Evolutionary conservation across 345 rosid species (phyloP).

Genomic region (Microthlaspi erraticum): DNA sequence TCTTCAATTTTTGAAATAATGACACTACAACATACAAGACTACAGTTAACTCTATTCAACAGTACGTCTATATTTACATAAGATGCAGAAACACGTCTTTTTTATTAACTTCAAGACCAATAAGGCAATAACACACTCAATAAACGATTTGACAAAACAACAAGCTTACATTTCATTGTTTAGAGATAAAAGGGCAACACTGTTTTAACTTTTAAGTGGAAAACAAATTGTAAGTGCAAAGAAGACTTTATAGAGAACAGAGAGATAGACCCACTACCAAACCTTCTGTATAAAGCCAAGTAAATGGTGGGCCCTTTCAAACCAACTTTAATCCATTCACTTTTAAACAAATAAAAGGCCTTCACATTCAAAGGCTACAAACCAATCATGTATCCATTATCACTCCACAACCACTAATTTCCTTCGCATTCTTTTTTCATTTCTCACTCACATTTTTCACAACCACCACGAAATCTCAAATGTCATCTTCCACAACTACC

Average conservation of each 20-base stretch:
- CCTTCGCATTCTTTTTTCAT: neutral
- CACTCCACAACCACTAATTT: slow-evolving; percentile 35
- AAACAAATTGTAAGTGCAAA: too few species aligned
- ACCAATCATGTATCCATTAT: slow-evolving; percentile 39
- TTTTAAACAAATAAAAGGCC: neutral
- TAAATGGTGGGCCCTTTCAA: slow-evolving; percentile 36
- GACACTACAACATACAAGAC: too few species aligned
- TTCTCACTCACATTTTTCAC: slow-evolving; percentile 17
- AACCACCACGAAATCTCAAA: slow-evolving; percentile 37
- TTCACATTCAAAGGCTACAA: neutral
- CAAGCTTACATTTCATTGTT: neutral
- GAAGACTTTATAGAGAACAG: neutral
- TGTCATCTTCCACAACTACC: slow-evolving; percentile 36
- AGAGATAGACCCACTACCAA: slow-evolving; percentile 38
- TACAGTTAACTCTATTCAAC: too few species aligned
- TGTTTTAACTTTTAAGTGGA: neutral
- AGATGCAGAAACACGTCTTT: too few species aligned
- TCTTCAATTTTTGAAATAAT: too few species aligned
- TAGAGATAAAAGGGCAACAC: neutral
- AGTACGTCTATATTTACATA: too few species aligned
- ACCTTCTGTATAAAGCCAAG: slow-evolving; percentile 41
- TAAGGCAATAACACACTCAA: too few species aligned
- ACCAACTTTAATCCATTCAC: slow-evolving; percentile 15
- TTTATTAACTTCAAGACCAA: too few species aligned
- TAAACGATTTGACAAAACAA: neutral